phyloP scores from a whole-genome alignment of 1,284 basidiomycete species.

The Ganoderma lingzhi region DNA sequence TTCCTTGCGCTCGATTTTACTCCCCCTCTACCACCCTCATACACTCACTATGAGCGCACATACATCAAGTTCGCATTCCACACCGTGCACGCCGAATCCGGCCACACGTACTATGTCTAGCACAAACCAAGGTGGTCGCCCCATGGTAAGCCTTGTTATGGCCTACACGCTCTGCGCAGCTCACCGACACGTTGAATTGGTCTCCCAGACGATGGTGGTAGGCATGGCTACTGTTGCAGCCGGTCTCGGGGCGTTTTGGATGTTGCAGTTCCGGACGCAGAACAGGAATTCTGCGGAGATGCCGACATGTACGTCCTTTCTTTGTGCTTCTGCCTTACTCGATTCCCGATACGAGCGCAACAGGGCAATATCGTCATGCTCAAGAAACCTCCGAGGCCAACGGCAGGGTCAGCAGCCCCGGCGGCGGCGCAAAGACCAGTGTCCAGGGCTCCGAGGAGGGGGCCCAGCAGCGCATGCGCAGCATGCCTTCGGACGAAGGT shows the following conservation, averaged over 20 bases:
- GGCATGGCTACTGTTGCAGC: conserved; percentile 32
- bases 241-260: conserved; percentile 30
- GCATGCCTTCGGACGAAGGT: conserved; percentile 11
- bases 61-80: background rate
- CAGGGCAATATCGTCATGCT: conserved; percentile 35
- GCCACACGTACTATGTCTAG: conserved; percentile 10
- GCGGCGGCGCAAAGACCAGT: conserved; percentile 10
- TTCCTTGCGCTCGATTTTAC: background rate
- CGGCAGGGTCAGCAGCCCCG: conserved; percentile 22
- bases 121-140: conserved; percentile 23
- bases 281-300: conserved; percentile 31
- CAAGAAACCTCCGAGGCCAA: conserved; percentile 28
- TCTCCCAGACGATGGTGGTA: conserved; percentile 26
- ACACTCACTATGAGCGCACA: background rate
- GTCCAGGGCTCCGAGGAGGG: conserved; percentile 17
- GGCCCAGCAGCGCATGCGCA: conserved; percentile 4
- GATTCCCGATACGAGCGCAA: background rate
- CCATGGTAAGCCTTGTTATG: conserved; percentile 6
- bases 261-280: conserved; percentile 29
- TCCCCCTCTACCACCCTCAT: background rate
- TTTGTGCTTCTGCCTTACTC: no score
- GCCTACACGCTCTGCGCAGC: background rate
- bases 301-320: conserved; percentile 29
- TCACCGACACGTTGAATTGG: background rate
- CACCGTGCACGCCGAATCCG: conserved; percentile 5